A percentile compares a stretch with the other conserved stretches of the same genome.
Conservation (phyloP, 73 alveolate genomes). For the Paramecium octaurelia region DNA sequence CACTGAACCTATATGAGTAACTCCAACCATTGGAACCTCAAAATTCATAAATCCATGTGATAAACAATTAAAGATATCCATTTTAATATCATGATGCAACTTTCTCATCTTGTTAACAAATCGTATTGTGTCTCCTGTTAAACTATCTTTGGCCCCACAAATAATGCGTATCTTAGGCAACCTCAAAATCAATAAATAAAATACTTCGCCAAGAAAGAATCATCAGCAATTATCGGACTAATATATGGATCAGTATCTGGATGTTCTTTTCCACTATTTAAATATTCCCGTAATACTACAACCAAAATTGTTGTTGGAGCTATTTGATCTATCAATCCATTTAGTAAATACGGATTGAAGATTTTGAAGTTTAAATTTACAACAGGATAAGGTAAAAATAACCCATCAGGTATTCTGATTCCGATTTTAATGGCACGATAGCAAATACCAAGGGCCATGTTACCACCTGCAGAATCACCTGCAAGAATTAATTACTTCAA, state of each 20-base stretch:
- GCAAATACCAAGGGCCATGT: slow-evolving; percentile 87
- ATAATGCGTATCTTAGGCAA: slow-evolving; percentile 74
- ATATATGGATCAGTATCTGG: slow-evolving; percentile 70
- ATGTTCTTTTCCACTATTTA: slow-evolving; percentile 62
- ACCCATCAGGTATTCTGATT: slow-evolving; percentile 87
- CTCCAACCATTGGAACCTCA: slow-evolving; percentile 48
- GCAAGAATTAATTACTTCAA: slow-evolving; percentile 47
- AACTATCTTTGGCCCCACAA: slow-evolving; percentile 55
- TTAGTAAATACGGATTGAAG: slow-evolving; percentile 74
- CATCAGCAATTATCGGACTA: slow-evolving; percentile 66
- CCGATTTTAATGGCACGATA: slow-evolving; percentile 73
- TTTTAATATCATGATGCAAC: slow-evolving; percentile 15
- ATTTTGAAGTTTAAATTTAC: slow-evolving; percentile 69
- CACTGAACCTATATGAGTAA: neutral
- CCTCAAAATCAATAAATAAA: neutral
- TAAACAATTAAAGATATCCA: slow-evolving; percentile 36
- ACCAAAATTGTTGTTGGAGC: slow-evolving; percentile 79
- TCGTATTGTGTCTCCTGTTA: slow-evolving; percentile 48
- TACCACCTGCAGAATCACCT: slow-evolving; percentile 99
- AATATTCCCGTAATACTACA: slow-evolving; percentile 79
- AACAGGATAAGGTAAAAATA: slow-evolving; percentile 85
- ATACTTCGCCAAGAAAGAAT: slow-evolving; percentile 48
- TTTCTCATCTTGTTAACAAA: slow-evolving; percentile 16
- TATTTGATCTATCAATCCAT: slow-evolving; percentile 75
- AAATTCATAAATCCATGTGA: slow-evolving; percentile 61